Evolutionary conservation across 2,329 filamentous ascomycete species (phyloP), one percentile per base, ranked within the genome.

Genomic region (Onygena corvina): DNA sequence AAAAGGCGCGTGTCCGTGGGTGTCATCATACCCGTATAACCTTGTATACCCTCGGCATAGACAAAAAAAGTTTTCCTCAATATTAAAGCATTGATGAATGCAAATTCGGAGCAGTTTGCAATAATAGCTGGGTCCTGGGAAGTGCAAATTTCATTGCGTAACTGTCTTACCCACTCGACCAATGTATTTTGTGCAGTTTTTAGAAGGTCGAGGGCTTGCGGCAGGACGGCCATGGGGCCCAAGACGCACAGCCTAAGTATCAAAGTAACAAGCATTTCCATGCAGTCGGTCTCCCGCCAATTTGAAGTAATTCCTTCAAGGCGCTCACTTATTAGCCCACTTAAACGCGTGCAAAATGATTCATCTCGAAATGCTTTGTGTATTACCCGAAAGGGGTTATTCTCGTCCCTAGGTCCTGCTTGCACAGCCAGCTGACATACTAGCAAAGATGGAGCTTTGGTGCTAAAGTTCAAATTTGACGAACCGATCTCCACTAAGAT

Each of bases 381-480:
- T 0, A 68, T 58, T 2, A 65, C 58, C 1, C 81, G 69, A 0
- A 76, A 58, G 1, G 53, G 4, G 16, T 69, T 59, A 2, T 54
- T 29, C 0, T 57, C 47, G 4, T 59, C 48, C 0, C 58, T 46
- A 3, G 79, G 78, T 0, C 83, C 83, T 1, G 68, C 71, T 53
- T 84, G 75, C 0, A 74, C 53, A 0, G 71, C 65, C 1, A 84
- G 62, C 6, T 76, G 73, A 1, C 65, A 63, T 1, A 85, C 58
- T 0, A 83, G 54, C 0, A 64, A 51, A 25, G 68, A 67, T 0
- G 75, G 76, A 0, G 71, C 67, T 25, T 76, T 69, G 0, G 70
- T 71, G 25, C 75, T 77, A 52, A 84, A 77, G 53, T 83, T 83
- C 2, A 86, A 47, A 51, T 74, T 75, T 0, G 72, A 69, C 1